Percentiles rank a stretch among this genome's conserved stretches.
Evolutionary conservation across 371 early-diverging fungal genomes (phyloP).

Genomic region (Rhizomucor miehei): DNA sequence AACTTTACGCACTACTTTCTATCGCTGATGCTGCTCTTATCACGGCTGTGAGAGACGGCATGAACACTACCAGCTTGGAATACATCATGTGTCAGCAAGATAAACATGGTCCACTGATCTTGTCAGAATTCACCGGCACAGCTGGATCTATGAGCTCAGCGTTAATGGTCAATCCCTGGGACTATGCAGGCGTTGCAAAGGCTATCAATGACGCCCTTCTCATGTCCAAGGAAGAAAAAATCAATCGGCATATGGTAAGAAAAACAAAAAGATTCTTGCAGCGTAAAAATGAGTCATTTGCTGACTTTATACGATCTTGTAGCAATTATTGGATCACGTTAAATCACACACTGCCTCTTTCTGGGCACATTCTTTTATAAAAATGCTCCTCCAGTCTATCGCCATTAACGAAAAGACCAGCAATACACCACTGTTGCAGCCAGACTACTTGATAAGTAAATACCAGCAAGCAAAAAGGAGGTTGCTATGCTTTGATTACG

Average conservation of each 20-base stretch:
- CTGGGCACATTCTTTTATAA: slow-evolving; percentile 90
- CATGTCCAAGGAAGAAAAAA: slow-evolving; percentile 83
- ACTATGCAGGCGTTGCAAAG: slow-evolving; percentile 89
- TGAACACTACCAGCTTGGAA: slow-evolving; percentile 99
- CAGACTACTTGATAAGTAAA: slow-evolving; percentile 29
- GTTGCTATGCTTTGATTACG: slow-evolving; percentile 86
- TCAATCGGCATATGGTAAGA: slow-evolving; percentile 68
- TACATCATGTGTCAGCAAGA: slow-evolving; percentile 97
- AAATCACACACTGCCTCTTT: slow-evolving; percentile 84
- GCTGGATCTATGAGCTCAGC: slow-evolving; percentile 90
- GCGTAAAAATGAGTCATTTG: background rate
- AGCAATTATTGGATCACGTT: slow-evolving; percentile 88
- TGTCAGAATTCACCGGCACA: slow-evolving; percentile 98
- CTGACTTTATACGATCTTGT: slow-evolving; percentile 2
- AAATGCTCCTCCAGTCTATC: slow-evolving; percentile 47
- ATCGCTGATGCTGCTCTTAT: slow-evolving; percentile 95
- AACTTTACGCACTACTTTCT: slow-evolving; percentile 93
- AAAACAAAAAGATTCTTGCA: background rate
- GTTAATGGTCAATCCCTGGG: slow-evolving; percentile 97
- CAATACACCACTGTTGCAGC: slow-evolving; percentile 69
- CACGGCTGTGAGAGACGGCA: slow-evolving; percentile 97
- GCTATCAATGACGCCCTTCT: slow-evolving; percentile 87
- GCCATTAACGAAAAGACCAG: slow-evolving; percentile 52
- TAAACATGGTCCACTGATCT: slow-evolving; percentile 86
- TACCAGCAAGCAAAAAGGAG: slow-evolving; percentile 65